Conservation (phyloP, 441 rosid genomes). For the Gossypium schwendimanii region DNA sequence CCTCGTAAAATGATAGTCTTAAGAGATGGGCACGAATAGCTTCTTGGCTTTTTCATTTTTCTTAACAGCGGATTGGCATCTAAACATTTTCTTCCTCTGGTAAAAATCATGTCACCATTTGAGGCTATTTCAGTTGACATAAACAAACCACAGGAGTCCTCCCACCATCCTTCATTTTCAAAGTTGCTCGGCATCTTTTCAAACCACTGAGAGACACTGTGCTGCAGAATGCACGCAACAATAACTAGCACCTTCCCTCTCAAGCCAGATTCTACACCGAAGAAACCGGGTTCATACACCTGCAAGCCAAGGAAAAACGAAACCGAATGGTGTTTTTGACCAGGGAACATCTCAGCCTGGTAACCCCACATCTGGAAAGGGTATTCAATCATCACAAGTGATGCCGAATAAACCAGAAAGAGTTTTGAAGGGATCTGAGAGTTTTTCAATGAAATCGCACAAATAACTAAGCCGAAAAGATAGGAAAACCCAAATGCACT, state of each 20-base stretch:
- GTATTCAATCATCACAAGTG: conserved; percentile 29
- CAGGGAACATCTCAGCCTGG: conserved; percentile 38
- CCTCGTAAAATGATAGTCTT: conserved; percentile 13
- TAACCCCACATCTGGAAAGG: conserved; percentile 38
- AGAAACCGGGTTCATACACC: conserved; percentile 25
- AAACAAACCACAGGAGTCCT: conserved; percentile 31
- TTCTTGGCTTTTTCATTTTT: conserved; percentile 3
- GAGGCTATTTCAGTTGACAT: conserved; percentile 18
- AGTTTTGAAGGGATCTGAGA: conserved; percentile 29
- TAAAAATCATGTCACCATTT: conserved; percentile 11
- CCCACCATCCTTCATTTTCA: conserved; percentile 19
- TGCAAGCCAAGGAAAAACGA: conserved; percentile 25
- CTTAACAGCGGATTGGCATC: conserved; percentile 8
- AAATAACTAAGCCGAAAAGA: conserved; percentile 29
- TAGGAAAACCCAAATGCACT: conserved; percentile 33
- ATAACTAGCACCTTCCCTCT: conserved; percentile 34
- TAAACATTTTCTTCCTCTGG: conserved; percentile 19
- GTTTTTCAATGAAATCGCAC: conserved; percentile 22
- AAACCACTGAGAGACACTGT: conserved; percentile 33
- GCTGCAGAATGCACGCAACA: conserved; percentile 31
- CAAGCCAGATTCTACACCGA: conserved; percentile 33
- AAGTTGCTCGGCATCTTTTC: conserved; percentile 22
- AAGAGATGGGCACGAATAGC: conserved; percentile 30
- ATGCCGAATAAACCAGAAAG: conserved; percentile 29
- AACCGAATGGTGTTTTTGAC: conserved; percentile 25